These are phyloP conservation scores for Fusarium hostae DNA, from an alignment of 2,329 filamentous ascomycete genomes.

Conservation along the genomic window DNA sequence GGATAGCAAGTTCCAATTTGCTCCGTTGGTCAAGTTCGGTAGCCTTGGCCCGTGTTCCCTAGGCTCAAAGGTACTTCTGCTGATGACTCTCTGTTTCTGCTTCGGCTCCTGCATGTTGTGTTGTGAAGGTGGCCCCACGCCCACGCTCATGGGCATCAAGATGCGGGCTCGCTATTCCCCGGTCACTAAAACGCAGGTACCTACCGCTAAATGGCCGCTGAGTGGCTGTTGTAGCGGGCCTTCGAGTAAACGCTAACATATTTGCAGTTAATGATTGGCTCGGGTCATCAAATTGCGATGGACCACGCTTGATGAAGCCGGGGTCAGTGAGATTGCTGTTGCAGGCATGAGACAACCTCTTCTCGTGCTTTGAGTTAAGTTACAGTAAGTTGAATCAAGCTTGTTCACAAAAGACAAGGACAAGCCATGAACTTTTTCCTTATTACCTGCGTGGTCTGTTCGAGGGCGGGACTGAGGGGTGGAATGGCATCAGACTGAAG, in stretches of 20 bases:
- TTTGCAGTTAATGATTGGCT: slow-evolving; percentile 32
- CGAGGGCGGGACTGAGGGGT: not conserved
- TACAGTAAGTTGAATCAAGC: not conserved
- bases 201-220: slow-evolving; percentile 22
- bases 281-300: slow-evolving; percentile 38
- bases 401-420: slow-evolving; percentile 2
- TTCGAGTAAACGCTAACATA: slow-evolving; percentile 22
- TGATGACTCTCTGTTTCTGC: not conserved
- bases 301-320: slow-evolving; percentile 40
- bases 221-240: slow-evolving; percentile 34
- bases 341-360: slow-evolving; percentile 40
- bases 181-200: slow-evolving; percentile 36
- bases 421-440: not conserved
- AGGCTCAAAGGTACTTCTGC: slow-evolving; percentile 8
- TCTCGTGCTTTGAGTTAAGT: slow-evolving; percentile 10
- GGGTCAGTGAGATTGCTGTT: slow-evolving; percentile 44
- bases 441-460: not conserved
- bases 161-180: slow-evolving; percentile 2
- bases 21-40: not conserved
- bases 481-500: slow-evolving; percentile 20
- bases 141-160: slow-evolving; percentile 11
- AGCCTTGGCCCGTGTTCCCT: slow-evolving; percentile 24
- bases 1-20: slow-evolving; percentile 23
- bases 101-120: slow-evolving; percentile 11
- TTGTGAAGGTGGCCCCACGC: slow-evolving; percentile 24